These are phyloP conservation scores for Citrus sinensis DNA, from an alignment of 345 rosid species.

Conservation along the genomic window DNA sequence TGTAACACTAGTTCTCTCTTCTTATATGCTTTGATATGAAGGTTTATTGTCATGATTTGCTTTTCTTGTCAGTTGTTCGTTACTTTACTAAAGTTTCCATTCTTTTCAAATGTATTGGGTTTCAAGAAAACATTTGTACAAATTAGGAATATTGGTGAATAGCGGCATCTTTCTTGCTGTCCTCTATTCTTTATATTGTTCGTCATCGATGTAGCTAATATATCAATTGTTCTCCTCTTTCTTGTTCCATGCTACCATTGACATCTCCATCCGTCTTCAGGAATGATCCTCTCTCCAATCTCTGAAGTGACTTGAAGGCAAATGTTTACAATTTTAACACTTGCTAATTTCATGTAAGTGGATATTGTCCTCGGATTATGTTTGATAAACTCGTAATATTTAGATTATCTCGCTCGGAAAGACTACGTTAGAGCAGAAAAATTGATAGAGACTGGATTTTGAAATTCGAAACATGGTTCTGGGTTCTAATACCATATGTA, in stretches of 20 bases:
- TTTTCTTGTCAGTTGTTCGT: slow-evolving; percentile 19
- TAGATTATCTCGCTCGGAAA: no score
- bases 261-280: no score
- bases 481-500: no score
- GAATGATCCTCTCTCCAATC: no score
- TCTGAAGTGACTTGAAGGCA: no score
- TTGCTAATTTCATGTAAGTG: no score
- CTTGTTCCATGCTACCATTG: neutral
- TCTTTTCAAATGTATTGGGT: slow-evolving; percentile 55
- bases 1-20: slow-evolving; percentile 41
- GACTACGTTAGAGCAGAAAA: no score
- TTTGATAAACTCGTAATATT: no score
- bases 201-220: neutral
- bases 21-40: slow-evolving; percentile 26
- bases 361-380: no score
- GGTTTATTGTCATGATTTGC: slow-evolving; percentile 26
- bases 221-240: neutral
- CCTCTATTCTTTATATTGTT: neutral
- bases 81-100: slow-evolving; percentile 29
- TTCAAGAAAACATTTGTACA: slow-evolving; percentile 41
- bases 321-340: no score
- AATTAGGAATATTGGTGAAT: slow-evolving; percentile 42
- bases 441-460: no score
- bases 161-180: slow-evolving; percentile 20
- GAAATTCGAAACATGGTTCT: no score